Percentiles rank a stretch among this genome's conserved stretches.
phyloP scores from a whole-genome alignment of 1,284 basidiomycete genomes.

The Pterulicium gracile region DNA sequence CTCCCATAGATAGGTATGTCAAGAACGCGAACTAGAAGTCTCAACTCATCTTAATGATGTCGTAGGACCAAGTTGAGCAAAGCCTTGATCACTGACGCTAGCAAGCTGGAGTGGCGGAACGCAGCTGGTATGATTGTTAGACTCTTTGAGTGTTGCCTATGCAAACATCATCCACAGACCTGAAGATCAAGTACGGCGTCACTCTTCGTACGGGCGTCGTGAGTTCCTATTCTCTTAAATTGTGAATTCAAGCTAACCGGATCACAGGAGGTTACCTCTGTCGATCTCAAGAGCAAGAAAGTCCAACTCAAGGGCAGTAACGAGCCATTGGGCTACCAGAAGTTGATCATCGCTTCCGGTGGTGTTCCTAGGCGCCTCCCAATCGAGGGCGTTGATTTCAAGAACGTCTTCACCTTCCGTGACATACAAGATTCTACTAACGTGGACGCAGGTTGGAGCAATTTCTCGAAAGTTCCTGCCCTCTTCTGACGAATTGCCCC shows the following conservation, averaged over 20 bases:
- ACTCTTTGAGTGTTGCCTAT: background rate
- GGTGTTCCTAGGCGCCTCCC: conserved; percentile 63
- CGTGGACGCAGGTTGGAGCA: conserved; percentile 52
- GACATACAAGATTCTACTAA: conserved; percentile 64
- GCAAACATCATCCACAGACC: conserved; percentile 30
- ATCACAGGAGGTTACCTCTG: conserved; percentile 48
- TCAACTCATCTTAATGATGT: conserved; percentile 6
- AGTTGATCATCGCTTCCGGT: conserved; percentile 66
- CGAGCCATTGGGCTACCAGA: conserved; percentile 56
- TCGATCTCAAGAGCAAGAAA: conserved; percentile 52
- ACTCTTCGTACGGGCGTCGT: conserved; percentile 63
- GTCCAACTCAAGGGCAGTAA: conserved; percentile 50
- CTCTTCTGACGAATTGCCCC: background rate
- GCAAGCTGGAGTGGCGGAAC: conserved; percentile 69
- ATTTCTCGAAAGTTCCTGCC: conserved; percentile 5
- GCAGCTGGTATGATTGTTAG: conserved; percentile 21
- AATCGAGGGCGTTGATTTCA: conserved; percentile 66
- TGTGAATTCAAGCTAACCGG: conserved; percentile 5
- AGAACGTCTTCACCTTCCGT: conserved; percentile 75
- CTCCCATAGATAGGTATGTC: conserved; percentile 75
- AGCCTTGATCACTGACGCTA: conserved; percentile 66
- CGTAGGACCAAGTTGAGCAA: conserved; percentile 87
- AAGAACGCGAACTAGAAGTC: background rate
- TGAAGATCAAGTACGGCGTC: conserved; percentile 76
- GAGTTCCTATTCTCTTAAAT: conserved; percentile 16